Evolutionary conservation across 202 grass and related monocot species (phyloP), one percentile per base, ranked within the genome.

Genomic region (Carex arenaria): DNA sequence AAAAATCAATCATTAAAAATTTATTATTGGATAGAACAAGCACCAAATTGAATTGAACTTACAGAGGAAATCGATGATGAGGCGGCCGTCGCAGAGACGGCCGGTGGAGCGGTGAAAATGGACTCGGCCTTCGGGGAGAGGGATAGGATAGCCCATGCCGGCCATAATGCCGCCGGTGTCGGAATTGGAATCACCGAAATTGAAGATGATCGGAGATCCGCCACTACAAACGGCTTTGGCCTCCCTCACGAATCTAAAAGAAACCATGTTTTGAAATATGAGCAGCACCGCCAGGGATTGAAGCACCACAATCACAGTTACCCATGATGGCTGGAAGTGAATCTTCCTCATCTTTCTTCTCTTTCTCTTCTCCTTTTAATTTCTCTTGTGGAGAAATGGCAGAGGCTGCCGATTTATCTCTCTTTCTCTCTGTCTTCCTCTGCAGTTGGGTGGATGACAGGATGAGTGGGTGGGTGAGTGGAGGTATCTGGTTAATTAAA

Each of bases 61-160:
- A 97, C 94, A 97, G 31, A 97, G 91, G 84, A 93, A 89, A 78
- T 97, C 94, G 75, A 97, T 60, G 89, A 97, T 79, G 84, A 97
- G 91, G 74, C 94, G 94, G 61, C 94, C 94, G 82, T 97, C 94
- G 87, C 91, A 97, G 82, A 91, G 89, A 0, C 94, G 85, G 3
- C 94, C 94, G 45, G 88, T 89, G 84, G 89, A 65, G 62, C 87
- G 91, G 57, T 64, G 81, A 86, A 97, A 97, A 85, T 91, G 89
- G 42, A 70, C 6, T 67, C 94, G 91, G 49, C 94, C 94, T 69
- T 87, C 91, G 0, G 91, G 94, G 4, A 93, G 84, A 36, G 89
- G 87, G 52, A 86, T 84, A 71, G 85, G 89, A 79, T 53, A 80
- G 11, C 94, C 94, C 17, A 91, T 38, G 36, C 78, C 94, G 0